Evolutionary conservation across 2,329 filamentous ascomycete species (phyloP), one percentile per base, ranked within the genome.

Genomic region (Apiospora malaysiana): DNA sequence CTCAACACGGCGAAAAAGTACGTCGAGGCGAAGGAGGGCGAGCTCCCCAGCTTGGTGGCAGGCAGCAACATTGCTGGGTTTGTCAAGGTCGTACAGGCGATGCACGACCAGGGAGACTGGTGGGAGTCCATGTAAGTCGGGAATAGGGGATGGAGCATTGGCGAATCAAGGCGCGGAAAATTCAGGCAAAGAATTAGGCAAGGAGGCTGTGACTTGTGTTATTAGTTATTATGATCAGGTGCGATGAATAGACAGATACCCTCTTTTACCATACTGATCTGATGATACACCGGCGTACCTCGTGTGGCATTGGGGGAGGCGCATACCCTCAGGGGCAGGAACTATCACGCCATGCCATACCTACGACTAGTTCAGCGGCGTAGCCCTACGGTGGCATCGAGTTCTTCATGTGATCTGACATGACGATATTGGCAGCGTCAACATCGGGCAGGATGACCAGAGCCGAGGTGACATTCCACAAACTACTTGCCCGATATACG

Each of bases 51-150:
- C 76, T 87, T 98, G 80, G 94, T 98, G 51, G 94, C 94, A 72
- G 96, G 96, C 77, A 93, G 92, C 87, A 98, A 98, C 86, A 97
- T 99, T 85, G 96, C 96, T 72, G 96, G 96, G 71, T 98, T 98
- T 87, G 92, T 93, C 84, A 99, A 98, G 92, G 95, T 98, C 70
- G 95, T 92, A 69, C 89, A 90, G 78, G 95, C 96, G 79, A 98
- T 98, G 95, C 89, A 92, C 81, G 94, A 97, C 83, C 95, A 98
- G 85, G 96, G 96, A 79, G 95, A 98, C 84, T 98, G 95, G 95
- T 98, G 88, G 88, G 46, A 69, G 32, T 68, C 56, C 66, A 23
- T 47, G 56, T 63, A 23, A 40, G 56, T 63, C 32, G 21, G 56
- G 32, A 5, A 47, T 3, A 37, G 18, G 16, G 21, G 21, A 37